Conservation (phyloP, 2,329 filamentous ascomycete genomes). For the Sclerotinia borealis region DNA sequence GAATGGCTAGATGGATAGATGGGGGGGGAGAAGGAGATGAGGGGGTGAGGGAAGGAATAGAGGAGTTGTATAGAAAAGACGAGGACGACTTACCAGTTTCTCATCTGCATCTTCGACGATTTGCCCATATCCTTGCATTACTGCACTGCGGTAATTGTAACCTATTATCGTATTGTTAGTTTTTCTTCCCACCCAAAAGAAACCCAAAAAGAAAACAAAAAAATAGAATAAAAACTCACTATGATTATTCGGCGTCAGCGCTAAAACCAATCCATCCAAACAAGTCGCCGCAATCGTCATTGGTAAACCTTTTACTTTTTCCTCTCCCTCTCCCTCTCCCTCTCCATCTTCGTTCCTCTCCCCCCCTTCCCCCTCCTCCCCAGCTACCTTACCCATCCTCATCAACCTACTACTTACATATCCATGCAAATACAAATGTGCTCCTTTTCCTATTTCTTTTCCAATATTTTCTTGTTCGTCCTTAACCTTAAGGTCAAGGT, state of each 20-base stretch:
- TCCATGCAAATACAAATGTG: slow-evolving; percentile 77
- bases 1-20: too few relatives aligned
- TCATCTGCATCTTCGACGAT: slow-evolving; percentile 63
- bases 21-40: background rate
- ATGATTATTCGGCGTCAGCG: slow-evolving; percentile 73
- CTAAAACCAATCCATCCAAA: slow-evolving; percentile 73
- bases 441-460: slow-evolving; percentile 45
- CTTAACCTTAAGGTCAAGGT: too few relatives aligned
- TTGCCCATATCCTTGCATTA: slow-evolving; percentile 68
- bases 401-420: slow-evolving; percentile 76
- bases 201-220: background rate
- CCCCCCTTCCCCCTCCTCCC: too few relatives aligned
- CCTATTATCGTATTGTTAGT: background rate
- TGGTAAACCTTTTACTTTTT: slow-evolving; percentile 50
- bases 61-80: background rate
- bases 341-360: background rate
- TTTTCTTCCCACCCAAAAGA: background rate
- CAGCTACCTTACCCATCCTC: slow-evolving; percentile 36
- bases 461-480: too few relatives aligned
- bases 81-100: slow-evolving; percentile 42
- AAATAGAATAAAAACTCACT: slow-evolving; percentile 44
- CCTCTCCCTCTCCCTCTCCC: background rate
- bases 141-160: slow-evolving; percentile 74
- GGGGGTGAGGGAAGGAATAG: background rate
- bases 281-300: slow-evolving; percentile 67